phyloP scores from a whole-genome alignment of 2,329 filamentous ascomycete species.

The Pochonia chlamydosporia region DNA sequence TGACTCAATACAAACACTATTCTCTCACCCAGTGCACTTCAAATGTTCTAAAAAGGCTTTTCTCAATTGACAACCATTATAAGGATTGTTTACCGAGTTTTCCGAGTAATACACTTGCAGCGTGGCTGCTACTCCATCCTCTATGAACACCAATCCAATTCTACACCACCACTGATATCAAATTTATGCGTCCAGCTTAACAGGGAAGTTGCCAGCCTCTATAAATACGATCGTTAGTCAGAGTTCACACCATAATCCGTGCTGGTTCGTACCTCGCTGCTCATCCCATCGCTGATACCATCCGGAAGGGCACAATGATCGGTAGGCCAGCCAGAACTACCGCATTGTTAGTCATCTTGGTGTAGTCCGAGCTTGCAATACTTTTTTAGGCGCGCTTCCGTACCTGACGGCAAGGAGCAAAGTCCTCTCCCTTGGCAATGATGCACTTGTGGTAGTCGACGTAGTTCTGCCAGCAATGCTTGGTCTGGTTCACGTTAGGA shows the following conservation, averaged over 20 bases:
- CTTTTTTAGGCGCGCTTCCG: constrained; percentile 11
- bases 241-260: too few relatives aligned
- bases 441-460: constrained; percentile 99
- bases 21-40: constrained; percentile 1
- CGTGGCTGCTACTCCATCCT: constrained; percentile 23
- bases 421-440: constrained; percentile 96
- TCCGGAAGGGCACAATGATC: constrained; percentile 91
- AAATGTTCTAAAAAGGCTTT: constrained; percentile 7
- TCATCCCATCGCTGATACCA: constrained; percentile 97
- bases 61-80: constrained; percentile 15
- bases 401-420: constrained; percentile 95
- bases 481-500: constrained; percentile 96
- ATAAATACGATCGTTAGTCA: constrained; percentile 19
- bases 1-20: neutral
- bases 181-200: constrained; percentile 54
- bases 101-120: constrained; percentile 32
- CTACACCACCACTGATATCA: constrained; percentile 15
- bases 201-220: constrained; percentile 66
- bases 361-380: neutral
- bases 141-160: constrained; percentile 18
- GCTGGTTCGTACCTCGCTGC: constrained; percentile 70
- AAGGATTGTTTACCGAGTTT: constrained; percentile 22
- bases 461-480: constrained; percentile 99
- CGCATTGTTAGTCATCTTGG: constrained; percentile 14
- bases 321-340: constrained; percentile 94